Evolutionary conservation across 371 early-diverging fungal species (phyloP), one percentile per base, ranked within the genome.

Genomic region (Mortierella sp.): DNA sequence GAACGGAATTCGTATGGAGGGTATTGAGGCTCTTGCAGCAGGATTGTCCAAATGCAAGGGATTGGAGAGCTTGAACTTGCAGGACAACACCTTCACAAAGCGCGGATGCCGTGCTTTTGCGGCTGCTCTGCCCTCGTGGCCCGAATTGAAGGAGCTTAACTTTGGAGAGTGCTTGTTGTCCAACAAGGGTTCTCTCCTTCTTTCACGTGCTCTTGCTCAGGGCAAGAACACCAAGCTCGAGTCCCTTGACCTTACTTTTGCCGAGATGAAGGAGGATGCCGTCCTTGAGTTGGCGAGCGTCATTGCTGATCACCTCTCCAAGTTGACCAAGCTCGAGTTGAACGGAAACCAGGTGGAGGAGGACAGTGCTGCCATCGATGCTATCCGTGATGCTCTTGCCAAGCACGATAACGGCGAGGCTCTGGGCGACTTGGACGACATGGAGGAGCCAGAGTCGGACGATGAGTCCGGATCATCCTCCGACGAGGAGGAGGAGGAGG

Each of bases 1-100:
- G 81, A 97, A 99, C 81, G 96, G 97, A 63, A 99, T 99, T 67
- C 94, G 98, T 26, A 93, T 96, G 14, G 97, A 96, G 47, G 98
- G 99, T 66, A 92, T 98, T 60, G 81, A 75, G 21, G 85, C 85
- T 64, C 81, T 99, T 47, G 82, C 94, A 25, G 75, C 77, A n/a
- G 93, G 94, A 12, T 81, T 98, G 14, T 76, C 87, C 18, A 60
- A 80, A n/a, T 95, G 95, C 84, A 83, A 84, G 28, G 72, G 84
- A 21, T 80, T 99, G 57, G 86, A 89, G 60, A 85, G 89, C 61
- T 82, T 99, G 47, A 97, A 99, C 84, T 82, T 99, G 58, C 97
- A 98, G 82, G 99, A 99, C 81, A 99, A 99, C 84, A 98, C 98
- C 0, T 97, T 99, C 59, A 97, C 97, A 1, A 86, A 84, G 45